Evolutionary conservation across 129 eudicot species (phyloP).

Genomic region (Escallonia rubra): DNA sequence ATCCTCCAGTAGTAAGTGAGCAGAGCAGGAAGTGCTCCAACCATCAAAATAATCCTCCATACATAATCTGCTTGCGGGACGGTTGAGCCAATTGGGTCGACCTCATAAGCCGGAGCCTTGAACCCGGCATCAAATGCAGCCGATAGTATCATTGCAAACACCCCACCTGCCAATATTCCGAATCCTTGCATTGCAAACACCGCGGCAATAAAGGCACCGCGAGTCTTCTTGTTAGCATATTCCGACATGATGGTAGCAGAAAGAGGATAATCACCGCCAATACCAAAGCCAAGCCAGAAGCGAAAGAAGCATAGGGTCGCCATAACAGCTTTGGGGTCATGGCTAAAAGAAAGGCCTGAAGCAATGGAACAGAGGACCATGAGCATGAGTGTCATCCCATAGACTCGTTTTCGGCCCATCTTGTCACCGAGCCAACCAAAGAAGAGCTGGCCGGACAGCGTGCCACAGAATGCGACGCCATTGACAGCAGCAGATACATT

Average conservation of each 20-base stretch:
- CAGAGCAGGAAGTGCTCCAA: constrained; percentile 38
- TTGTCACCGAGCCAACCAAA: constrained; percentile 78
- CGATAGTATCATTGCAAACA: constrained; percentile 33
- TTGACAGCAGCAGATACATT: constrained; percentile 62
- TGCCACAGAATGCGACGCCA: constrained; percentile 68
- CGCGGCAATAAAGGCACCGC: constrained; percentile 43
- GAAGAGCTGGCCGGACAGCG: constrained; percentile 63
- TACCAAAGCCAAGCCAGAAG: constrained; percentile 53
- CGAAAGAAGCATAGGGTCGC: constrained; percentile 49
- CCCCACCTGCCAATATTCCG: constrained; percentile 44
- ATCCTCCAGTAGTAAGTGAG: constrained; percentile 41
- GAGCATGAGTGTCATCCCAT: constrained; percentile 51
- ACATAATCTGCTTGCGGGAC: constrained; percentile 41
- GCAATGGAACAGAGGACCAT: constrained; percentile 36
- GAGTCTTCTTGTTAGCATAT: constrained; percentile 33
- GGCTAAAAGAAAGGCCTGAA: constrained; percentile 45
- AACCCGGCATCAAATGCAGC: constrained; percentile 31
- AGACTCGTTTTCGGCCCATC: constrained; percentile 60
- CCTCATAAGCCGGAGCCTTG: constrained; percentile 29
- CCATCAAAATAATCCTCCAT: constrained; percentile 49
- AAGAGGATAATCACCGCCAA: constrained; percentile 49
- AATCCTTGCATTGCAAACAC: constrained; percentile 51
- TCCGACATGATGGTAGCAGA: constrained; percentile 52
- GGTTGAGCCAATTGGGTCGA: constrained; percentile 31
- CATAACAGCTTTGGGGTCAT: constrained; percentile 31